Conservation (phyloP, 257 asterid species). For the Buddleja alternifolia region DNA sequence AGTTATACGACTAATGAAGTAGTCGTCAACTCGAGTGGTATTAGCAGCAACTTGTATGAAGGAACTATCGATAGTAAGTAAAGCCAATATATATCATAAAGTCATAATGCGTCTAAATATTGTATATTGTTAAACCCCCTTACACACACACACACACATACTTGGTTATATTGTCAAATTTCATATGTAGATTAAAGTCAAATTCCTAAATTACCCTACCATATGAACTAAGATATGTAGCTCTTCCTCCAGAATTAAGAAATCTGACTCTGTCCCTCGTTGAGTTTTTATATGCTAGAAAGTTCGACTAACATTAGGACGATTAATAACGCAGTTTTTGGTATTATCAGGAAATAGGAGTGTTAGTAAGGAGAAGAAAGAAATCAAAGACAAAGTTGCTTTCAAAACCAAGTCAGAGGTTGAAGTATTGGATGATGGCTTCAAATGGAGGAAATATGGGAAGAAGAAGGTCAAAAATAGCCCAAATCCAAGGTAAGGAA, state of each 20-base stretch:
- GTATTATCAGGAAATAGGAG: constrained; percentile 49
- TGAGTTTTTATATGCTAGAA: too few relatives aligned
- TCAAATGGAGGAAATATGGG: constrained; percentile 96
- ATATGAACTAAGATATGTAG: too few relatives aligned
- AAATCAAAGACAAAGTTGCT: constrained; percentile 68
- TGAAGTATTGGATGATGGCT: constrained; percentile 90
- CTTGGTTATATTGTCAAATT: too few relatives aligned
- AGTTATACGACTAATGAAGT: constrained; percentile 32
- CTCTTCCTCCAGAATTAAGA: too few relatives aligned
- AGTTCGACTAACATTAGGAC: too few relatives aligned
- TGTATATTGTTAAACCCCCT: too few relatives aligned
- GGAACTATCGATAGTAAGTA: constrained; percentile 50
- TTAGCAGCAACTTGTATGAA: constrained; percentile 34
- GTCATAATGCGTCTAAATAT: too few relatives aligned
- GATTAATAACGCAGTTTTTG: not conserved
- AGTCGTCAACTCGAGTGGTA: constrained; percentile 24
- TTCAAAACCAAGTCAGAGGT: constrained; percentile 82
- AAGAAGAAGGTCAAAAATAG: constrained; percentile 96
- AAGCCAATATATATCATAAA: not conserved
- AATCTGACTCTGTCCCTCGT: too few relatives aligned
- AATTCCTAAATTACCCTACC: too few relatives aligned
- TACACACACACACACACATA: too few relatives aligned
- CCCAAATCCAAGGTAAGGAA: constrained; percentile 97
- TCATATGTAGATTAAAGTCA: too few relatives aligned
- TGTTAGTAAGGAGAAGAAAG: constrained; percentile 50